phyloP scores from a whole-genome alignment of 2,329 filamentous ascomycete genomes.

The Zymoseptoria pseudotritici region DNA sequence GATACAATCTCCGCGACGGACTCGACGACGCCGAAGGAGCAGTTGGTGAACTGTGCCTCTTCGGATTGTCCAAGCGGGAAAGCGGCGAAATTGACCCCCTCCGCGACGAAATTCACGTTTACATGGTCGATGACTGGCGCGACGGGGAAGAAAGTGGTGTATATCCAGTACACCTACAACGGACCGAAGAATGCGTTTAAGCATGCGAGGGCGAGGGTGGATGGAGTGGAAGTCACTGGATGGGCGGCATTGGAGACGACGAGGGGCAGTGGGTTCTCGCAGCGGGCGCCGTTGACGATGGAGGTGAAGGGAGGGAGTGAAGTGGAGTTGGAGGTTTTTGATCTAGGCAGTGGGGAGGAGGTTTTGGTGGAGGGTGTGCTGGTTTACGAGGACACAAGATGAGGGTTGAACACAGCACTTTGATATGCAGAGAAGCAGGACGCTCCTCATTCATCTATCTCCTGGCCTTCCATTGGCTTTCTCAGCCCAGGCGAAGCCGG shows the following conservation, averaged over 20 bases:
- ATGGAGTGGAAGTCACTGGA: conserved; percentile 11
- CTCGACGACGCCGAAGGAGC: conserved; percentile 11
- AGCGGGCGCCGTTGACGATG: conserved; percentile 18
- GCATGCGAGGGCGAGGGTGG: conserved; percentile 16
- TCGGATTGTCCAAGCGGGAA: conserved; percentile 11
- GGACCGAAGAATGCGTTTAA: conserved; percentile 20
- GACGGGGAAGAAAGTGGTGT: conserved; percentile 15
- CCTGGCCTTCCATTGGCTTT: neutral
- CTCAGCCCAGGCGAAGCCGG: neutral
- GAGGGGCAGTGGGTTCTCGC: conserved; percentile 13
- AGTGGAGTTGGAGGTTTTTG: conserved; percentile 16
- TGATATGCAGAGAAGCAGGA: too few relatives aligned
- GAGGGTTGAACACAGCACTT: too few relatives aligned
- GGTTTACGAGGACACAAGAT: conserved; percentile 11
- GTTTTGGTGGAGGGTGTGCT: conserved; percentile 18
- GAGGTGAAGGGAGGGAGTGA: conserved; percentile 12
- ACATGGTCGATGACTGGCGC: conserved; percentile 17
- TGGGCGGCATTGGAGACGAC: conserved; percentile 19
- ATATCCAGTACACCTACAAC: conserved; percentile 20
- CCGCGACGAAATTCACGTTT: conserved; percentile 14
- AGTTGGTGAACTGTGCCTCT: conserved; percentile 13
- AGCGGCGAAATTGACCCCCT: conserved; percentile 17
- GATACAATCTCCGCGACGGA: conserved; percentile 14
- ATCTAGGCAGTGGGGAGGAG: conserved; percentile 11
- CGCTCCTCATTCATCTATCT: neutral